These are phyloP conservation scores for Phialophora expanda DNA, from an alignment of 2,329 filamentous ascomycete species.

Conservation along the genomic window DNA sequence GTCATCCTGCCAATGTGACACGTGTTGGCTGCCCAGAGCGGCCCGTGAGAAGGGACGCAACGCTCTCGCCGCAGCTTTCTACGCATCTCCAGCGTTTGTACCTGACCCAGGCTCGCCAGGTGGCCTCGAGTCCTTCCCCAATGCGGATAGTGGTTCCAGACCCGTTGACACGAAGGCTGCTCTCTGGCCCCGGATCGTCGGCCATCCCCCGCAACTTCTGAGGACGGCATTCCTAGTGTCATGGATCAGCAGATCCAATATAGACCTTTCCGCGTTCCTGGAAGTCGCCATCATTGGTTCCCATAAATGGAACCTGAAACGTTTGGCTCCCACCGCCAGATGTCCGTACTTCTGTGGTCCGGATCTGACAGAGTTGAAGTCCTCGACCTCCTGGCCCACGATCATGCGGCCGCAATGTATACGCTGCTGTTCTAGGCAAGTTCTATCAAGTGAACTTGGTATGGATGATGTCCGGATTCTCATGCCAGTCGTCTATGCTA, in stretches of 20 bases:
- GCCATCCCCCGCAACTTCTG: slow-evolving; percentile 24
- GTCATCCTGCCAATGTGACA: slow-evolving; percentile 15
- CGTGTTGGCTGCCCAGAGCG: slow-evolving; percentile 2
- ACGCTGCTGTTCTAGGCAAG: neutral
- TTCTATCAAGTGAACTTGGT: slow-evolving; percentile 84
- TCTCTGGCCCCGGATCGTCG: slow-evolving; percentile 26
- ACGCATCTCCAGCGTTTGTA: neutral
- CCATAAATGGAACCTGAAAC: slow-evolving; percentile 12
- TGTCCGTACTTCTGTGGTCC: neutral
- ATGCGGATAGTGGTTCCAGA: slow-evolving; percentile 20
- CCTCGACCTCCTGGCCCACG: slow-evolving; percentile 1
- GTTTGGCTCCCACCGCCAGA: slow-evolving; percentile 19
- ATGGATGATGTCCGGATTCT: slow-evolving; percentile 98
- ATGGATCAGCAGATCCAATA: slow-evolving; percentile 25
- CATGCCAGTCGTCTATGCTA: slow-evolving; percentile 99
- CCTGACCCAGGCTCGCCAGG: neutral
- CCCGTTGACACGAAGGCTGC: neutral
- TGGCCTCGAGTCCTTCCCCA: slow-evolving; percentile 1
- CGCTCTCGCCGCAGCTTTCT: slow-evolving; percentile 7
- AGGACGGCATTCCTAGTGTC: slow-evolving; percentile 2
- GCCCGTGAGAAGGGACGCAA: slow-evolving; percentile 16
- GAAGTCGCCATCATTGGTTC: neutral
- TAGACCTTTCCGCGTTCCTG: slow-evolving; percentile 1
- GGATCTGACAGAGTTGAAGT: neutral
- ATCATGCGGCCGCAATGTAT: neutral